Conservation (phyloP, 805 yeast genomes). For the Nakazawaea ishiwadae region DNA sequence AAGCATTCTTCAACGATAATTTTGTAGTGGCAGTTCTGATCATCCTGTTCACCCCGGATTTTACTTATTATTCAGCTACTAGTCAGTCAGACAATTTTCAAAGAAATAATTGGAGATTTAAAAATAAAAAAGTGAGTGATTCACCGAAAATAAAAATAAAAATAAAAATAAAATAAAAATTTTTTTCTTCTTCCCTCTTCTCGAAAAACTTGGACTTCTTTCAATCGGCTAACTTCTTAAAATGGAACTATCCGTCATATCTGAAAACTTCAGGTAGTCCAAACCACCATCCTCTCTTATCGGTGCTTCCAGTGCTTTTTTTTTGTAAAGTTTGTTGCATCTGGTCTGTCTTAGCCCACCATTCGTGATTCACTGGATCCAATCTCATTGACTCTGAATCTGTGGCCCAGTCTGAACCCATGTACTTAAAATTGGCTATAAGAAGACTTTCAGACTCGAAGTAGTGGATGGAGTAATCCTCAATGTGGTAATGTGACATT, state of each 20-base stretch:
- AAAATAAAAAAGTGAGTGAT: background rate
- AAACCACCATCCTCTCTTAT: slow-evolving; percentile 36
- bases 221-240: too few relatives aligned
- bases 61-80: too few relatives aligned
- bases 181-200: background rate
- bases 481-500: slow-evolving; percentile 31
- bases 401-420: slow-evolving; percentile 32
- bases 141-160: background rate
- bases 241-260: slow-evolving; percentile 18
- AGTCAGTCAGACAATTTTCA: too few relatives aligned
- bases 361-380: slow-evolving; percentile 32
- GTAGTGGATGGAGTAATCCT: slow-evolving; percentile 36
- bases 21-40: too few relatives aligned
- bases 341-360: slow-evolving; percentile 36
- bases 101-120: too few relatives aligned
- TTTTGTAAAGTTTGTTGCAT: slow-evolving; percentile 34
- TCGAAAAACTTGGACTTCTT: background rate
- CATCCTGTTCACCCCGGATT: too few relatives aligned
- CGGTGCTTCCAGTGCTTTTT: slow-evolving; percentile 32
- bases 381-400: slow-evolving; percentile 28
- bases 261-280: slow-evolving; percentile 34
- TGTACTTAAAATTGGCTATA: slow-evolving; percentile 33
- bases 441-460: slow-evolving; percentile 24
- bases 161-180: too few relatives aligned
- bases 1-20: too few relatives aligned